Evolutionary conservation across 495 filamentous ascomycete genomes (phyloP).

Genomic region (Penicillium antarcticum): DNA sequence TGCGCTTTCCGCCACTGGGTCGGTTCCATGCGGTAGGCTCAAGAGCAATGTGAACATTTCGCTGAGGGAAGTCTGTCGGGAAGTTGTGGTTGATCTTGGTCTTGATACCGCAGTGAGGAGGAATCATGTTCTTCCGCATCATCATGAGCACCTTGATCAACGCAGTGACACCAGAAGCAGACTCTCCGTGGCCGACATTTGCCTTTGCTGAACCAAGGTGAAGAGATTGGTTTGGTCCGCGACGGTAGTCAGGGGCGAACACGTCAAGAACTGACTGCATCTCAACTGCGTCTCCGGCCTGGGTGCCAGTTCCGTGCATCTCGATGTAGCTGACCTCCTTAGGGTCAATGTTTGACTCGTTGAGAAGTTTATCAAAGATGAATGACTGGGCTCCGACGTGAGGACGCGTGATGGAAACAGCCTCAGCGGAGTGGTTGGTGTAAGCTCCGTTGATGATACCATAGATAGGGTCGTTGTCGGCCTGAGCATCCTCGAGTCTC

Average conservation of each 20-base stretch:
- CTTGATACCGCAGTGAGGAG: constrained; percentile 88
- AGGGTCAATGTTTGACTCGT: constrained; percentile 67
- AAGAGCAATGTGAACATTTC: constrained; percentile 69
- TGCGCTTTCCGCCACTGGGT: constrained; percentile 59
- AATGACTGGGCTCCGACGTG: constrained; percentile 68
- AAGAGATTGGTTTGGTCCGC: constrained; percentile 66
- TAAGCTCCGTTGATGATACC: constrained; percentile 63
- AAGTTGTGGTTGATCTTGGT: constrained; percentile 76
- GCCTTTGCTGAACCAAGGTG: constrained; percentile 83
- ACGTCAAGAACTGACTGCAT: constrained; percentile 74
- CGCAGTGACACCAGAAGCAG: constrained; percentile 78
- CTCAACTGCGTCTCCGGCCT: constrained; percentile 76
- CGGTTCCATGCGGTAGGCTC: constrained; percentile 59
- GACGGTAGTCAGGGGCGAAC: constrained; percentile 71
- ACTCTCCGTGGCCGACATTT: constrained; percentile 88
- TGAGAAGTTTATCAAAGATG: constrained; percentile 66
- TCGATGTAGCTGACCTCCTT: constrained; percentile 78
- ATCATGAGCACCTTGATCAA: constrained; percentile 85
- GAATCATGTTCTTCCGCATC: constrained; percentile 79
- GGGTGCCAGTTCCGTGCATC: constrained; percentile 88
- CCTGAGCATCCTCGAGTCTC: constrained; percentile 67
- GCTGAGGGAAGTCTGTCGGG: constrained; percentile 67
- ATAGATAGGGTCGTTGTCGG: constrained; percentile 71
- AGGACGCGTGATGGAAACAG: constrained; percentile 81
- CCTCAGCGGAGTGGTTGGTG: constrained; percentile 74